Percentiles rank a stretch among this genome's conserved stretches.
Evolutionary conservation across 345 rosid species (phyloP).

Genomic region (Nephelium lappaceum): DNA sequence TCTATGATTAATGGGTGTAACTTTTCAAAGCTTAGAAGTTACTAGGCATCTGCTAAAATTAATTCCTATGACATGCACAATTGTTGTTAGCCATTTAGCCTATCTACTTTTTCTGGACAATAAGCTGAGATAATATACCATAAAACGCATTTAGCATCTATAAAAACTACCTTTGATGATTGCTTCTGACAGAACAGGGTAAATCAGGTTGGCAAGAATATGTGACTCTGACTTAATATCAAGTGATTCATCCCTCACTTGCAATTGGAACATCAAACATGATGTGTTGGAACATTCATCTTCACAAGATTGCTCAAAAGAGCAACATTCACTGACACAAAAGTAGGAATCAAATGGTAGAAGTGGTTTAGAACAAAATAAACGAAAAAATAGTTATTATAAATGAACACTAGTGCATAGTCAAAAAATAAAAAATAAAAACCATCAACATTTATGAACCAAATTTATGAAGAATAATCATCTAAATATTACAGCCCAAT

Average conservation of each 20-base stretch:
- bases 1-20: neutral
- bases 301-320: slow-evolving; percentile 48
- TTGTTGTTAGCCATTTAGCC: slow-evolving; percentile 10
- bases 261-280: slow-evolving; percentile 70
- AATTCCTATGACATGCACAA: neutral
- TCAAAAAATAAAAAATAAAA: neutral
- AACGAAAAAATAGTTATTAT: neutral
- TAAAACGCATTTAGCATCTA: slow-evolving; percentile 6
- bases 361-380: neutral
- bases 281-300: slow-evolving; percentile 50
- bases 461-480: neutral
- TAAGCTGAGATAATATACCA: neutral
- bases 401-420: slow-evolving; percentile 7
- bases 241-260: slow-evolving; percentile 40
- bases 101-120: neutral
- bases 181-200: slow-evolving; percentile 75
- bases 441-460: neutral
- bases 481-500: neutral
- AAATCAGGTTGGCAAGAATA: slow-evolving; percentile 63
- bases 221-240: slow-evolving; percentile 22
- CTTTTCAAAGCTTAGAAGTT: neutral
- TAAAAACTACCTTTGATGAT: slow-evolving; percentile 74
- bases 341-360: slow-evolving; percentile 19
- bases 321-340: slow-evolving; percentile 72
- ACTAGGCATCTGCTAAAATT: neutral